These are phyloP conservation scores for Trichosporon coremiiforme DNA, from an alignment of 1,284 basidiomycete species.

Conservation along the genomic window DNA sequence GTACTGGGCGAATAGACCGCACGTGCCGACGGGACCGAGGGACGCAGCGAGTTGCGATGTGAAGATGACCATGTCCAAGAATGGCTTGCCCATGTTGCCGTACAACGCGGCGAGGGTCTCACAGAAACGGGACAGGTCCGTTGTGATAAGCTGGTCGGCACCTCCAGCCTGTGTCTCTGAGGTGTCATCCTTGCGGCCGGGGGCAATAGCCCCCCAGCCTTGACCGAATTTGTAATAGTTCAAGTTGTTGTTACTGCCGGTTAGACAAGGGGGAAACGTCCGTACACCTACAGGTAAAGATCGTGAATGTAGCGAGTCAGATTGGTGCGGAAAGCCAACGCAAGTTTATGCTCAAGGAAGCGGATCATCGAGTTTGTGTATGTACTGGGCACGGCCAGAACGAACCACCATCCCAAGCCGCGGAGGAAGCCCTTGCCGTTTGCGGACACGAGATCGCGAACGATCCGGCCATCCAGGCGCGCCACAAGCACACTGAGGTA, in stretches of 20 bases:
- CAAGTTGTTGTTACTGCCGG: conserved; percentile 54
- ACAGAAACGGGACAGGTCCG: conserved; percentile 88
- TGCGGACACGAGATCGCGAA: conserved; percentile 83
- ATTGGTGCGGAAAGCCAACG: conserved; percentile 79
- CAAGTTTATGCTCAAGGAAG: conserved; percentile 86
- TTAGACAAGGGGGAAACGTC: background rate
- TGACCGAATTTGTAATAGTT: conserved; percentile 62
- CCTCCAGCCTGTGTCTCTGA: conserved; percentile 61
- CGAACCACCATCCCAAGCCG: conserved; percentile 86
- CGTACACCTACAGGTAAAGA: conserved; percentile 70
- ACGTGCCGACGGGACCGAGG: conserved; percentile 73
- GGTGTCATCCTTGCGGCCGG: conserved; percentile 43
- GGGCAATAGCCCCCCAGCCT: conserved; percentile 33
- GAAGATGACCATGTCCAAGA: conserved; percentile 89
- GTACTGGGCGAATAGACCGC: conserved; percentile 81
- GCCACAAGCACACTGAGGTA: conserved; percentile 86
- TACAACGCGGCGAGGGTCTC: conserved; percentile 86
- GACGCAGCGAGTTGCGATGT: conserved; percentile 86
- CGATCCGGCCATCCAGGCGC: conserved; percentile 84
- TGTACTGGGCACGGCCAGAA: conserved; percentile 85
- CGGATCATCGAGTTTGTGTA: conserved; percentile 97
- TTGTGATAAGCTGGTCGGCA: conserved; percentile 87
- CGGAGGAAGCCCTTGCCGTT: conserved; percentile 80
- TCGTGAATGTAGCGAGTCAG: conserved; percentile 91
- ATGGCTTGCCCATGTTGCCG: conserved; percentile 82